phyloP scores from a whole-genome alignment of 208 protist species.

The Trypanosoma congolense region DNA sequence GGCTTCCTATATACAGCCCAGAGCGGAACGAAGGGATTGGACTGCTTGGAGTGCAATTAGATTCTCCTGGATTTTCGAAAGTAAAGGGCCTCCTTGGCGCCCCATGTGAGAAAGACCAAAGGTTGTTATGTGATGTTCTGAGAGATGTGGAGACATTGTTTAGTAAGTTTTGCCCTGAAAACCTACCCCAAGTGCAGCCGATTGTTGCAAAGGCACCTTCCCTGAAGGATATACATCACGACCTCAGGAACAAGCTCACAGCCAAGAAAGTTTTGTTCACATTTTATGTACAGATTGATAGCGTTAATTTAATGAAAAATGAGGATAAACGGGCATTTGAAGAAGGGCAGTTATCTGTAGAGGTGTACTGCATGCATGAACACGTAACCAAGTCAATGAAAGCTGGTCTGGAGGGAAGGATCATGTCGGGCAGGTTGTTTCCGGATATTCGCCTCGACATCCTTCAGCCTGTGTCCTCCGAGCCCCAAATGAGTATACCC shows the following conservation, averaged over 20 bases:
- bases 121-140: constrained; percentile 34
- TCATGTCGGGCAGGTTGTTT: constrained; percentile 27
- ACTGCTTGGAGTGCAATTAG: constrained; percentile 55
- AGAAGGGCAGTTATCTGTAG: constrained; percentile 39
- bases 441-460: constrained; percentile 33
- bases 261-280: constrained; percentile 39
- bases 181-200: constrained; percentile 57
- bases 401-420: constrained; percentile 20
- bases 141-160: constrained; percentile 70
- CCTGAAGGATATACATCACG: constrained; percentile 50
- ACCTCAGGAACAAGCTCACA: constrained; percentile 54
- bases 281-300: constrained; percentile 70
- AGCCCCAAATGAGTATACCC: neutral
- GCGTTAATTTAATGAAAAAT: constrained; percentile 34
- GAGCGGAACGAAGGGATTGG: constrained; percentile 22
- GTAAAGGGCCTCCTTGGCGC: constrained; percentile 40
- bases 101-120: constrained; percentile 7
- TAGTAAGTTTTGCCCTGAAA: constrained; percentile 50
- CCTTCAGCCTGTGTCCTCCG: constrained; percentile 4
- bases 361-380: constrained; percentile 39
- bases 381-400: constrained; percentile 33
- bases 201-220: constrained; percentile 59
- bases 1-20: constrained; percentile 48
- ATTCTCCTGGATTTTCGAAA: constrained; percentile 67
- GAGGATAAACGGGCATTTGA: constrained; percentile 32